These are phyloP conservation scores for Borealophlyctis nickersoniae DNA, from an alignment of 192 early-diverging fungal genomes.

Conservation along the genomic window DNA sequence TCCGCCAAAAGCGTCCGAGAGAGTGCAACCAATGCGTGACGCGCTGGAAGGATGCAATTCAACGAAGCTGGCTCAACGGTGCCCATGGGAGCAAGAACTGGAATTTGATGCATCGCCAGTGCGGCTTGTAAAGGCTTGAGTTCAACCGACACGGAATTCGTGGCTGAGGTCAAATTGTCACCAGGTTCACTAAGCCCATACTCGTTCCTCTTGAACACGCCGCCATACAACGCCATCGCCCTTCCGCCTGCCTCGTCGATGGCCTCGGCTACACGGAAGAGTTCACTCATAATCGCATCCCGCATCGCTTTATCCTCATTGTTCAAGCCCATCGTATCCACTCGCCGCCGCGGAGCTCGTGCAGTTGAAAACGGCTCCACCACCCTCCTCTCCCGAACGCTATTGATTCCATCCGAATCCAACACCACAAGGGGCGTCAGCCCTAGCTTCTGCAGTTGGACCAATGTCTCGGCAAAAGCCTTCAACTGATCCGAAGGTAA, in stretches of 20 bases:
- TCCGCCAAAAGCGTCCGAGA: slow-evolving; percentile 22
- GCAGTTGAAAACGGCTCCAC: slow-evolving; percentile 11
- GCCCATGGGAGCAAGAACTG: slow-evolving; percentile 50
- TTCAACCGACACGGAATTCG: slow-evolving; percentile 37
- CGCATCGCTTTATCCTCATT: slow-evolving; percentile 13
- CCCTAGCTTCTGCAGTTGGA: slow-evolving; percentile 64
- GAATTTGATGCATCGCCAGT: slow-evolving; percentile 64
- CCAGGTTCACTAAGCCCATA: background rate
- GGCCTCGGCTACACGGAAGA: slow-evolving; percentile 58
- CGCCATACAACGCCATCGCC: slow-evolving; percentile 66
- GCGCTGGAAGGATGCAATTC: slow-evolving; percentile 38
- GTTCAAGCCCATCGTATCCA: background rate
- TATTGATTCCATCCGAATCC: slow-evolving; percentile 25
- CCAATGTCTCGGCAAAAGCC: slow-evolving; percentile 51
- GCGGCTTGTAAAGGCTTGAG: slow-evolving; percentile 52
- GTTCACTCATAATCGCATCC: slow-evolving; percentile 49
- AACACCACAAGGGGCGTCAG: slow-evolving; percentile 62
- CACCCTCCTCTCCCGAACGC: slow-evolving; percentile 42
- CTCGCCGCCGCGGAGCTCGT: background rate
- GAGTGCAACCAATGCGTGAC: slow-evolving; percentile 54
- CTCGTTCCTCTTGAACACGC: slow-evolving; percentile 40
- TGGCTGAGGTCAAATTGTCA: slow-evolving; percentile 17
- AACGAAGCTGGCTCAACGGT: slow-evolving; percentile 30
- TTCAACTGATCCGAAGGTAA: slow-evolving; percentile 40
- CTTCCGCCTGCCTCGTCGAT: slow-evolving; percentile 72